Conservation (phyloP, 2,329 filamentous ascomycete genomes). For the Cadophora gregata region DNA sequence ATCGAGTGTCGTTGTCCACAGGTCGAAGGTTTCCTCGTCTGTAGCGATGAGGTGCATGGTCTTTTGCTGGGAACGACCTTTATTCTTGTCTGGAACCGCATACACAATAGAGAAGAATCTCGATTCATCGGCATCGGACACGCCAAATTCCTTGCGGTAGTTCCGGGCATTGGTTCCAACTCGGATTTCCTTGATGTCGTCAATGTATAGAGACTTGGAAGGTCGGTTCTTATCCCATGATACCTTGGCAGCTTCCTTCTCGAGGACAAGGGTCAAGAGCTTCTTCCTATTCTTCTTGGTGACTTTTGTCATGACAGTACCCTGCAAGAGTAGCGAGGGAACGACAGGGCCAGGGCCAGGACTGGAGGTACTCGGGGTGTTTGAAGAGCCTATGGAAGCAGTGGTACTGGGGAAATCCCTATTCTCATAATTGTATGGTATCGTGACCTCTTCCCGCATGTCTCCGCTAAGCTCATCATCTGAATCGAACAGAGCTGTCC, state of each 20-base stretch:
- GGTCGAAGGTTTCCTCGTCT: slow-evolving; percentile 70
- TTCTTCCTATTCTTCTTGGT: slow-evolving; percentile 80
- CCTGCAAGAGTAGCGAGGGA: slow-evolving; percentile 77
- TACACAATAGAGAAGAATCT: slow-evolving; percentile 94
- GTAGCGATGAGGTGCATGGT: slow-evolving; percentile 87
- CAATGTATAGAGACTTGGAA: slow-evolving; percentile 87
- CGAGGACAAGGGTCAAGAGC: slow-evolving; percentile 73
- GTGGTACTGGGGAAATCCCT: slow-evolving; percentile 56
- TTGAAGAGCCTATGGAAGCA: slow-evolving; percentile 54
- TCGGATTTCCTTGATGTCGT: slow-evolving; percentile 92
- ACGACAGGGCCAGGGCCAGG: slow-evolving; percentile 71
- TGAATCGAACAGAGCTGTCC: slow-evolving; percentile 53
- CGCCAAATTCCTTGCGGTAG: slow-evolving; percentile 82
- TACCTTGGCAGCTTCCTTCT: slow-evolving; percentile 84
- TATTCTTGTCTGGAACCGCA: slow-evolving; percentile 76
- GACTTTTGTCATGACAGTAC: slow-evolving; percentile 80
- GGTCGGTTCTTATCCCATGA: slow-evolving; percentile 83
- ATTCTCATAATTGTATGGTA: slow-evolving; percentile 45
- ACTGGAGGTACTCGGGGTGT: slow-evolving; percentile 45
- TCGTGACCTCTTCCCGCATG: slow-evolving; percentile 52
- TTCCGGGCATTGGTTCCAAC: slow-evolving; percentile 84
- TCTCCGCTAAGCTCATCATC: slow-evolving; percentile 64
- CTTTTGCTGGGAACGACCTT: slow-evolving; percentile 68
- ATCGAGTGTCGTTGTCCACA: slow-evolving; percentile 86
- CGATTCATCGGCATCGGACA: slow-evolving; percentile 69